phyloP scores from a whole-genome alignment of 495 filamentous ascomycete genomes.

The Aspergillus cavernicola region DNA sequence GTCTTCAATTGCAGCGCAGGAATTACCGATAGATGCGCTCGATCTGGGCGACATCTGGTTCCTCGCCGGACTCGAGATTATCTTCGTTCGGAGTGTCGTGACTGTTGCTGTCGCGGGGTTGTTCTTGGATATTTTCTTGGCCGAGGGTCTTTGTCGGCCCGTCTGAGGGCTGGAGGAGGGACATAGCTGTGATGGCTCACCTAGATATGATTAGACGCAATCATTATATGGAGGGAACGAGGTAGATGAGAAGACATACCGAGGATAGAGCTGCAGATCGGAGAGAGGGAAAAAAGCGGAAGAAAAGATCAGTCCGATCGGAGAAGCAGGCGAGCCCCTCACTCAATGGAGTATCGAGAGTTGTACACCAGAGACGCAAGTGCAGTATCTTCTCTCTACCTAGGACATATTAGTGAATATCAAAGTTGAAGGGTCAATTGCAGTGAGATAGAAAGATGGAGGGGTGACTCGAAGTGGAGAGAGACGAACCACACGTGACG shows the following conservation, averaged over 20 bases:
- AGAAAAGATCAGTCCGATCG: neutral
- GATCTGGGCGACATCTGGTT: conserved; percentile 33
- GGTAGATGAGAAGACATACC: neutral
- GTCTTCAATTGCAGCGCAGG: neutral
- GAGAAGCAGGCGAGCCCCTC: too few relatives aligned
- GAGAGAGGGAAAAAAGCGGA: neutral
- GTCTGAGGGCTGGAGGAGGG: conserved; percentile 2
- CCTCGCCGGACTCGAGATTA: conserved; percentile 25
- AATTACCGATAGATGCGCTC: conserved; percentile 41
- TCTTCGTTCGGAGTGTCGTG: conserved; percentile 11
- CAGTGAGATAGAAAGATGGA: too few relatives aligned
- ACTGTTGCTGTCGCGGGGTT: conserved; percentile 9
- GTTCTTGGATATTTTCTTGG: conserved; percentile 27
- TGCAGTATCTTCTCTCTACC: too few relatives aligned
- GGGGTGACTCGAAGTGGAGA: too few relatives aligned
- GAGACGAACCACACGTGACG: too few relatives aligned
- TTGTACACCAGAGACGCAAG: too few relatives aligned
- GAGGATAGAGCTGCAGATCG: neutral
- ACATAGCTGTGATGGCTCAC: conserved; percentile 7
- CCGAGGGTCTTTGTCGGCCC: conserved; percentile 19
- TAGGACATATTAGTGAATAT: too few relatives aligned
- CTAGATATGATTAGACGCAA: neutral
- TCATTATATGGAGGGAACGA: neutral
- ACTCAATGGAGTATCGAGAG: too few relatives aligned
- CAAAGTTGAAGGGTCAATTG: too few relatives aligned